phyloP scores from a whole-genome alignment of 441 rosid species.

The Gossypium trilobum region DNA sequence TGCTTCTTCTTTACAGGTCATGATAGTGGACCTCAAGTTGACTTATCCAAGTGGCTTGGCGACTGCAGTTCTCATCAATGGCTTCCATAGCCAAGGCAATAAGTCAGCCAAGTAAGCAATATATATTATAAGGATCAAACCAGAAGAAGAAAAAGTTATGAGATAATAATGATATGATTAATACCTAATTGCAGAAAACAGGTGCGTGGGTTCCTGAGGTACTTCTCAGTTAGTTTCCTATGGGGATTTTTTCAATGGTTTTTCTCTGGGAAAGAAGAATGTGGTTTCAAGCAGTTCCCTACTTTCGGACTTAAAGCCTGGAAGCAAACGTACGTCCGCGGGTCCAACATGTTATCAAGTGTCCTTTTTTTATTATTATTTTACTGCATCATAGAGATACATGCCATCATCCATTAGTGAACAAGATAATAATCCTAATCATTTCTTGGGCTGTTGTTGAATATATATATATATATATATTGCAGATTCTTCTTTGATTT shows the following conservation, averaged over 20 bases:
- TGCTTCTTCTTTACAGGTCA: constrained; percentile 23
- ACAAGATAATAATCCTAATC: background rate
- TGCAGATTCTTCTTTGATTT: constrained; percentile 80
- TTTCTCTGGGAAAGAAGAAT: constrained; percentile 41
- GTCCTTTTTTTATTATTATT: too few relatives aligned
- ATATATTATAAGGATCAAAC: background rate
- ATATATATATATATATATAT: too few relatives aligned
- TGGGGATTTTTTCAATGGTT: constrained; percentile 76
- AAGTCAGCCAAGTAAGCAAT: constrained; percentile 40
- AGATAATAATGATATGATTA: background rate
- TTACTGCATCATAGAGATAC: too few relatives aligned
- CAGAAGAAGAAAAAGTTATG: background rate
- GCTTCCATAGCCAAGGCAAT: constrained; percentile 60
- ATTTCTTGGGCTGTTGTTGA: background rate
- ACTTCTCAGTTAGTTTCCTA: constrained; percentile 50
- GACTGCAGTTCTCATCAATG: constrained; percentile 68
- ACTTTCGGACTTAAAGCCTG: constrained; percentile 72
- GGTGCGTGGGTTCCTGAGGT: constrained; percentile 48
- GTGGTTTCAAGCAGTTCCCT: constrained; percentile 83
- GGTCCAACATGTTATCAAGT: too few relatives aligned
- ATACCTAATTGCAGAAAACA: constrained; percentile 41
- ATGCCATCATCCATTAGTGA: too few relatives aligned
- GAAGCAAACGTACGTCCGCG: constrained; percentile 41
- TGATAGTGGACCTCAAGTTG: constrained; percentile 58
- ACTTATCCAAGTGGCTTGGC: constrained; percentile 70